Percentiles rank a stretch among this genome's conserved stretches.
Conservation (phyloP, 129 eudicot genomes). For the Logfia minima region DNA sequence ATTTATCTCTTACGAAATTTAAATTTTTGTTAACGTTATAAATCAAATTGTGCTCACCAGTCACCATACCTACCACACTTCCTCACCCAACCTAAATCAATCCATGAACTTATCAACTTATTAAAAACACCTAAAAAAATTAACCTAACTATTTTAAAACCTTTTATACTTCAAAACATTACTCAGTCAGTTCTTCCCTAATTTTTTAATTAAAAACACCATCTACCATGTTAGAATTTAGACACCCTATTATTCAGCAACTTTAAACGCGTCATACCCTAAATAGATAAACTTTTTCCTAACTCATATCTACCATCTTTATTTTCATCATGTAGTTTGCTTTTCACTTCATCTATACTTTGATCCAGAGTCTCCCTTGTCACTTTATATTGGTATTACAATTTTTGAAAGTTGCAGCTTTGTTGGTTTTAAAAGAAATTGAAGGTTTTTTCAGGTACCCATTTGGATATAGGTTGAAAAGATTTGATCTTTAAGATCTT, state of each 20-base stretch:
- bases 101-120: constrained; percentile 18
- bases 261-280: constrained; percentile 23
- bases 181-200: constrained; percentile 14
- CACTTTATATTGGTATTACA: neutral
- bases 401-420: neutral
- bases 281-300: constrained; percentile 3
- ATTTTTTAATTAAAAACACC: neutral
- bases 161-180: neutral
- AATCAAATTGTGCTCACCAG: constrained; percentile 2
- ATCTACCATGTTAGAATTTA: constrained; percentile 8
- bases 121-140: neutral
- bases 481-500: constrained; percentile 22
- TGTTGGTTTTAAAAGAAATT: neutral
- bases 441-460: constrained; percentile 29
- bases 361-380: neutral
- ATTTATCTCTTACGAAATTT: too few relatives aligned
- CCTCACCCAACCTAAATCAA: constrained; percentile 25
- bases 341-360: neutral
- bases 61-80: constrained; percentile 23
- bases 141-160: neutral
- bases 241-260: constrained; percentile 11
- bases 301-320: neutral
- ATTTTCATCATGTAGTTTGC: neutral
- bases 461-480: constrained; percentile 25
- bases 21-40: neutral